phyloP scores from a whole-genome alignment of 148 eudicot species.

The Rheum nobile region DNA sequence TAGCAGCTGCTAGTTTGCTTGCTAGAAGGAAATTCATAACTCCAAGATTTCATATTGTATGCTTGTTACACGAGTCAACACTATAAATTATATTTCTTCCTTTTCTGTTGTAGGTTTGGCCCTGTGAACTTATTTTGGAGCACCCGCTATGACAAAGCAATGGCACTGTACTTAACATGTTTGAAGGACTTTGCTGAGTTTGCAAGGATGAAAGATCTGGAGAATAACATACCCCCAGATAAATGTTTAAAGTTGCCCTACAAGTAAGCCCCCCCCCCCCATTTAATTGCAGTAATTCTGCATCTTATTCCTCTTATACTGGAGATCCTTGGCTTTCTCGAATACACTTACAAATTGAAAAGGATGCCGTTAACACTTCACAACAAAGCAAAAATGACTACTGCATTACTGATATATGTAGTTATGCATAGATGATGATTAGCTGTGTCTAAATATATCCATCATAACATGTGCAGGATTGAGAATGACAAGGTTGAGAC shows the following conservation, averaged over 20 bases:
- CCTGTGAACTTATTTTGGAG: slow-evolving; percentile 99
- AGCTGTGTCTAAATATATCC: neutral
- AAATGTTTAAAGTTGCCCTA: slow-evolving; percentile 93
- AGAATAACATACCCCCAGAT: slow-evolving; percentile 78
- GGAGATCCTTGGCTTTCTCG: neutral
- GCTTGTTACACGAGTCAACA: neutral
- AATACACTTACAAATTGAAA: neutral
- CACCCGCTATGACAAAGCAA: slow-evolving; percentile 98
- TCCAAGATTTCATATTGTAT: neutral
- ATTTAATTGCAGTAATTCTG: neutral
- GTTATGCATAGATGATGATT: neutral
- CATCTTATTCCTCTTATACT: neutral
- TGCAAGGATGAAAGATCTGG: slow-evolving; percentile 78
- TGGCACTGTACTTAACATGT: slow-evolving; percentile 90
- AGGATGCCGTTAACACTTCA: neutral
- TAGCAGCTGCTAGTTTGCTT: neutral
- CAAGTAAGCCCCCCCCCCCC: slow-evolving; percentile 35
- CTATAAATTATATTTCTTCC: neutral
- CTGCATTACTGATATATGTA: neutral
- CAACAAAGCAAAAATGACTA: neutral
- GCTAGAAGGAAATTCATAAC: neutral
- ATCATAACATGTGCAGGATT: slow-evolving; percentile 39
- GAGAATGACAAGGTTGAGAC: slow-evolving; percentile 80
- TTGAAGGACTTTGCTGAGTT: slow-evolving; percentile 94
- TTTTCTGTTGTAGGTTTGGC: slow-evolving; percentile 53